A percentile compares a stretch with the other conserved stretches of the same genome.
These are phyloP conservation scores for Podospora didyma DNA, from an alignment of 495 filamentous ascomycete species.

Conservation along the genomic window DNA sequence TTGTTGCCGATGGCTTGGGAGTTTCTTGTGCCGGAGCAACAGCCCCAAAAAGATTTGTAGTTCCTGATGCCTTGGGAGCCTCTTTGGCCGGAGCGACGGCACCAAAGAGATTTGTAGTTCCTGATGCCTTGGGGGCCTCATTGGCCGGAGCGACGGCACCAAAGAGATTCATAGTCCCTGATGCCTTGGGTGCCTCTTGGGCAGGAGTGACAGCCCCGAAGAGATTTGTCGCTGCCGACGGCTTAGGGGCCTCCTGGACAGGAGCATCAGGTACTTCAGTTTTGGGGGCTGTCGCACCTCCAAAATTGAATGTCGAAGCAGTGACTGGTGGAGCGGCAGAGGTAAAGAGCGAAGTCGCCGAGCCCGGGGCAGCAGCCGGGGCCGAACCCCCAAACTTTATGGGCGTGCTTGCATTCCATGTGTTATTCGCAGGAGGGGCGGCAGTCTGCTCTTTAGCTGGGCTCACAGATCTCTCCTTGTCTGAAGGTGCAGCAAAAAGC, in stretches of 20 bases:
- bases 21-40: constrained; percentile 6
- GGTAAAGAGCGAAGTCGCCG: constrained; percentile 29
- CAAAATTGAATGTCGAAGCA: constrained; percentile 20
- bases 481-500: constrained; percentile 23
- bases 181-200: too few relatives aligned
- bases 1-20: constrained; percentile 11
- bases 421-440: constrained; percentile 38
- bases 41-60: neutral
- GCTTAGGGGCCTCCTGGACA: constrained; percentile 9
- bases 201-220: too few relatives aligned
- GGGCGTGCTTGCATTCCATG: constrained; percentile 39
- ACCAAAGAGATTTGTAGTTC: too few relatives aligned
- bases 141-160: too few relatives aligned
- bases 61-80: too few relatives aligned
- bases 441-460: constrained; percentile 32
- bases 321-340: constrained; percentile 26
- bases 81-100: too few relatives aligned
- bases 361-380: constrained; percentile 23
- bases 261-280: constrained; percentile 10
- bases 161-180: too few relatives aligned
- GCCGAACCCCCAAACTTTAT: constrained; percentile 34
- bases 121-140: too few relatives aligned
- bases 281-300: constrained; percentile 16
- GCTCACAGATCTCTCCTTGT: constrained; percentile 30
- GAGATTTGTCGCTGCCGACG: too few relatives aligned